phyloP scores from a whole-genome alignment of 148 eudicot genomes.

The Cornus suecica region DNA sequence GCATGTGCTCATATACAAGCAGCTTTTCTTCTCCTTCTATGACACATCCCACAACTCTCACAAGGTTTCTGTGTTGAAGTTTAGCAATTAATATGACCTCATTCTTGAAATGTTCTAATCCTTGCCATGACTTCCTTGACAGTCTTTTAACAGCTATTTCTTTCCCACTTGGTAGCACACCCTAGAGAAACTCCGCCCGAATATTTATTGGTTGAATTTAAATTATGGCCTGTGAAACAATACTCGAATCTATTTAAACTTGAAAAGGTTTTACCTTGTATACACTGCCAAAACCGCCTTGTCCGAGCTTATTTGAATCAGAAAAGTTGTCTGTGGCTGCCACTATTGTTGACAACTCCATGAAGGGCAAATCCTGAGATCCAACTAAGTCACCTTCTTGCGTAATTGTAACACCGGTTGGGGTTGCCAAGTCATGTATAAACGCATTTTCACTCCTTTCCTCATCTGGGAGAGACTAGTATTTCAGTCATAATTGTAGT shows the following conservation, averaged over 20 bases:
- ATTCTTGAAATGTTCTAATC: not conserved
- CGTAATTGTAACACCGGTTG: conserved; percentile 4
- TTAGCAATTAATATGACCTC: not conserved
- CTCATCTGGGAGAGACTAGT: conserved; percentile 9
- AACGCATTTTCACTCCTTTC: conserved; percentile 10
- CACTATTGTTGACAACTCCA: conserved; percentile 18
- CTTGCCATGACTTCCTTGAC: not conserved
- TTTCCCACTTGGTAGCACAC: not conserved
- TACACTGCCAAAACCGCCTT: conserved; percentile 35
- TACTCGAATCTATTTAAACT: not conserved
- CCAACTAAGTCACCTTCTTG: conserved; percentile 15
- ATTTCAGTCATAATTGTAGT: not conserved
- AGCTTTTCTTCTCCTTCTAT: not conserved
- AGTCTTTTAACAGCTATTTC: not conserved
- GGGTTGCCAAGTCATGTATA: conserved; percentile 4
- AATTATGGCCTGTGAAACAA: not conserved
- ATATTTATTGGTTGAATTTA: not conserved
- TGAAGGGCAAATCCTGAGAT: conserved; percentile 21
- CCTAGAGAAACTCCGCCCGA: not conserved
- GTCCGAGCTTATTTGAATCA: conserved; percentile 20
- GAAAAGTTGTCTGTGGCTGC: conserved; percentile 29
- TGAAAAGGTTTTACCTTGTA: conserved; percentile 23
- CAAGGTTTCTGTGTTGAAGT: conserved; percentile 3
- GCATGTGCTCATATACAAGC: not conserved
- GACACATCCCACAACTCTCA: not conserved